Base-by-base conservation (phyloP, 768 basidiomycete species). In the Podaxis carcinomalis region DNA sequence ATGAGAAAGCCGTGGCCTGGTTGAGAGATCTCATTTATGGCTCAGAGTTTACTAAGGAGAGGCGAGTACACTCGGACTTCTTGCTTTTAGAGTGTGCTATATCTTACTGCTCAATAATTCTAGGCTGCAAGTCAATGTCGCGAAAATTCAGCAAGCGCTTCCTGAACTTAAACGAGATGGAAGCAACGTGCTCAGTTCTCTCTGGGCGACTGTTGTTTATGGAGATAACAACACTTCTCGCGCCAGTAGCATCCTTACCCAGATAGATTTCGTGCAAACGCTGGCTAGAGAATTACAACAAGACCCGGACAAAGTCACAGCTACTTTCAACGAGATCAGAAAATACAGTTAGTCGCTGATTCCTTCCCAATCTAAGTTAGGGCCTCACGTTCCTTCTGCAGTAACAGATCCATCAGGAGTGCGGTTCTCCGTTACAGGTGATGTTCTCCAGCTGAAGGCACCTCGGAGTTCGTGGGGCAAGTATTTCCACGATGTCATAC, bases 91-190 rank as follows among this genome's bases (percentile, higher is more conserved):
- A 3, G 14, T 44, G 7, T 21, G 19, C 42, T 44, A 19, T n/a
- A 4, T 19, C 32, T 32, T 32, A 32, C 7, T 32, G 32, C 32
- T 32, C 32, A 32, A 9, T 19, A 19, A n/a, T 47, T 13, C 19
- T 65, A 96, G 95, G 53, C 76, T 99, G 36, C 86, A 88, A 67
- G 86, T 98, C 53, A 86, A 85, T 27, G 79, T 92, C 50, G 93
- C 94, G 14, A 98, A 97, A 73, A 84, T 93, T 23, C 86, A 90
- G 47, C 96, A 98, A 71, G 87, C 87, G 19, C 79, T 99, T 35
- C 96, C 97, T 2, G 89, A 94, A 69, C 77, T 92, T 67, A 98
- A 98, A 78, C 85, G 97, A 40, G 89, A 93, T 69, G 96, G 95
- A 11, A 85, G 77, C 68, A 88, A 83, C 28, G 90, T 98, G 10